Conservation (phyloP, 2,329 filamentous ascomycete genomes). For the Geoglossum cookeanum region DNA sequence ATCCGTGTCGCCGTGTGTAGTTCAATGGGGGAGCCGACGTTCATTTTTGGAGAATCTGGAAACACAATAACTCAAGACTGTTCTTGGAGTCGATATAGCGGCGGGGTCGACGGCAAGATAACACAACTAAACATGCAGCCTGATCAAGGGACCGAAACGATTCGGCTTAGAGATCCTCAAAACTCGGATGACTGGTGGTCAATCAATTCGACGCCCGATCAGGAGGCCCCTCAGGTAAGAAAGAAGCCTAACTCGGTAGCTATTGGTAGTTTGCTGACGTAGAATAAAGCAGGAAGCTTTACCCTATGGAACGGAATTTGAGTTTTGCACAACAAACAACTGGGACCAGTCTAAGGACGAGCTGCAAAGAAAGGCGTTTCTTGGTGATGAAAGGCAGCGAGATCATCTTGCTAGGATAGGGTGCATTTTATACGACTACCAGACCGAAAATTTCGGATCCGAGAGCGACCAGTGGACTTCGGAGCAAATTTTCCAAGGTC, state of each 20-base stretch:
- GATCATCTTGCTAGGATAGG: background rate
- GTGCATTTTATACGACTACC: background rate
- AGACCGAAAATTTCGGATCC: background rate
- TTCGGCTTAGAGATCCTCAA: background rate
- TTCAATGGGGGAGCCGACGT: background rate
- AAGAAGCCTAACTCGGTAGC: background rate
- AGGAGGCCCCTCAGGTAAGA: background rate
- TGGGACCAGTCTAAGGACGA: background rate
- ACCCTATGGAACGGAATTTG: background rate
- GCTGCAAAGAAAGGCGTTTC: background rate
- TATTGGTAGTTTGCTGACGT: background rate
- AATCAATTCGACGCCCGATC: background rate
- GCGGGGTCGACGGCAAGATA: background rate
- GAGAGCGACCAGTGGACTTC: background rate
- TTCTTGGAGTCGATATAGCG: background rate
- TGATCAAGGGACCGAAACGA: background rate
- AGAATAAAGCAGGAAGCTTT: background rate
- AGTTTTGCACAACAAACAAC: background rate
- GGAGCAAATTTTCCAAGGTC: background rate
- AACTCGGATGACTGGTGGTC: background rate
- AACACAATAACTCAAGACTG: background rate
- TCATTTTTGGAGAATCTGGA: background rate
- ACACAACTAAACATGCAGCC: background rate
- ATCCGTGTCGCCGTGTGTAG: background rate
- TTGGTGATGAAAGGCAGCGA: background rate